Evolutionary conservation across 495 filamentous ascomycete genomes (phyloP), one percentile per base, ranked within the genome.

Genomic region (Pseudomonodictys pantanalensis): DNA sequence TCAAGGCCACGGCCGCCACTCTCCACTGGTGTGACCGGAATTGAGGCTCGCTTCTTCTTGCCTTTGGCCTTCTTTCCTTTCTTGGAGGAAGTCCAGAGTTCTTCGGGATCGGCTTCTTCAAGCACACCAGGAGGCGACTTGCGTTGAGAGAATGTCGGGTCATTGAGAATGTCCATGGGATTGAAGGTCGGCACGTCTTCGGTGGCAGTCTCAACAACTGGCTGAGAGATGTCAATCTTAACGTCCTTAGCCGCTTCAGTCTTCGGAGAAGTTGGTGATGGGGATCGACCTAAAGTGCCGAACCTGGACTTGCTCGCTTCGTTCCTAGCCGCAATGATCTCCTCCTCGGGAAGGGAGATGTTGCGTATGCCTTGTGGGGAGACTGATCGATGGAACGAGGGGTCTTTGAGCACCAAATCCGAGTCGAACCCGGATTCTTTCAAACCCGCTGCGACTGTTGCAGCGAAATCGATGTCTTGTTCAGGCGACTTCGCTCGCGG

Each of bases 31-130:
- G 63, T 57, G 9, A 18, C 52, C 24, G 53, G 22, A 23, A 20
- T 24, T 22, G 54, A 58, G 9, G 32, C 44, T 48, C 60, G 53
- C 42, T 56, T 62, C 51, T 66, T 66, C 44, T 67, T 69, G 9
- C 56, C 59, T 47, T 64, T 64, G 22, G 18, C 56, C 51, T 69
- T 69, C 46, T 67, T 71, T 17, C 15, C 29, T 42, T 66, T 67
- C 44, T 65, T 65, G 22, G 51, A 49, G 2, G 52, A 59, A 24
- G 47, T 2, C n/a, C 62, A 70, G 10, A 69, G 56, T 30, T 72
- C 70, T 25, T 66, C 68, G 15, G 70, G 69, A 47, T 73, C 71
- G 29, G 64, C 65, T 51, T 73, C 69, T 38, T 67, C 63, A 15
- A 62, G 42, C 3, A 59, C 57, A 44, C 58, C 62, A 28, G 62